Evolutionary conservation across 495 filamentous ascomycete genomes (phyloP).

Genomic region (Neurospora terricola): DNA sequence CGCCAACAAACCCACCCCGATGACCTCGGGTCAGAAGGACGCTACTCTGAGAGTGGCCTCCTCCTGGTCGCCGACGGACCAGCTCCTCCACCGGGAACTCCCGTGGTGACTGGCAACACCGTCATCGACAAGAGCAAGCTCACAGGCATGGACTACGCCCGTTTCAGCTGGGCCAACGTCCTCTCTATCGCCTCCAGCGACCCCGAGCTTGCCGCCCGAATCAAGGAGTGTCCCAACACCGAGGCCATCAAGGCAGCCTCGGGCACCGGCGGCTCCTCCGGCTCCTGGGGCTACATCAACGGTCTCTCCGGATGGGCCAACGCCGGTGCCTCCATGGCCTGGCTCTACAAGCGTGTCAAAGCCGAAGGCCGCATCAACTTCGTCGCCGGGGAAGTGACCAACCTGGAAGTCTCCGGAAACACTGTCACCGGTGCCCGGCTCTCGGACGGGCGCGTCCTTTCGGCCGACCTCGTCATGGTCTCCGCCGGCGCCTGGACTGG

Average conservation of each 20-base stretch:
- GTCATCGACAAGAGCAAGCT: constrained; percentile 28
- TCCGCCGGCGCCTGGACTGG: constrained; percentile 83
- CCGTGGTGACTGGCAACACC: constrained; percentile 5
- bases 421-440: constrained; percentile 46
- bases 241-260: constrained; percentile 40
- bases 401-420: constrained; percentile 35
- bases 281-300: constrained; percentile 75
- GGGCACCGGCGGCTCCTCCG: constrained; percentile 39
- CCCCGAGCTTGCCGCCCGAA: constrained; percentile 32
- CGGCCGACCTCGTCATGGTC: constrained; percentile 65
- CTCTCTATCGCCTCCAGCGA: constrained; percentile 25
- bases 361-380: constrained; percentile 53
- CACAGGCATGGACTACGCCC: constrained; percentile 54
- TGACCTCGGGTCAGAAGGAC: constrained; percentile 48
- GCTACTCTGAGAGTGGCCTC: constrained; percentile 71
- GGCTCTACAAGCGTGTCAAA: constrained; percentile 43
- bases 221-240: constrained; percentile 40
- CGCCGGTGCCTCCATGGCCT: constrained; percentile 62
- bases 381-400: constrained; percentile 48
- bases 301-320: constrained; percentile 73
- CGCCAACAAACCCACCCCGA: constrained; percentile 43
- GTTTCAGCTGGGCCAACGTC: constrained; percentile 57
- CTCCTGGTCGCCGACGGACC: constrained; percentile 49
- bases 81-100: not conserved
- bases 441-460: constrained; percentile 39